Evolutionary conservation across 768 basidiomycete species (phyloP).

Genomic region (Kwoniella sp.): DNA sequence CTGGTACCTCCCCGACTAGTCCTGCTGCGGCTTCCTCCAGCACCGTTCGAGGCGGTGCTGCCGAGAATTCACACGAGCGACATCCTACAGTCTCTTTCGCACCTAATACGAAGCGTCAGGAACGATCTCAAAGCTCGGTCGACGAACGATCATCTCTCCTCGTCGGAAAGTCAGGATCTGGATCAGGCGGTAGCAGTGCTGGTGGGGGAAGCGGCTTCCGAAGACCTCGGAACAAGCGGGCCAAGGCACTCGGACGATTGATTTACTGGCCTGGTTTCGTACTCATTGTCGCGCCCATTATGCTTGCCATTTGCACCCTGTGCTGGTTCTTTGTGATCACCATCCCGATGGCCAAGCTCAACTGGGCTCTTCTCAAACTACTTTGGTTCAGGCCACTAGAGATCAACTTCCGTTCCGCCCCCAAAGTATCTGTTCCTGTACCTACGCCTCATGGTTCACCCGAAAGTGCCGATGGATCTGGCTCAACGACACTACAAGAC

Average conservation of each 20-base stretch:
- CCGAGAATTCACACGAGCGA: slow-evolving; percentile 14
- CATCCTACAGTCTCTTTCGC: slow-evolving; percentile 56
- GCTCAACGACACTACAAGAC: slow-evolving; percentile 28
- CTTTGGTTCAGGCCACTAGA: slow-evolving; percentile 75
- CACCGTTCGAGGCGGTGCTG: slow-evolving; percentile 23
- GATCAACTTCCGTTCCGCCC: slow-evolving; percentile 92
- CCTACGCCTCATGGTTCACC: slow-evolving; percentile 30
- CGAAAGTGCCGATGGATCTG: slow-evolving; percentile 24
- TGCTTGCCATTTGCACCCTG: slow-evolving; percentile 80
- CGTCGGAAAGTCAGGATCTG: slow-evolving; percentile 5
- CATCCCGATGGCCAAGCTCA: slow-evolving; percentile 96
- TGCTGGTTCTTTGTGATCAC: slow-evolving; percentile 97
- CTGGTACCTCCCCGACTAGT: not conserved
- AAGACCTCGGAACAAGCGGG: slow-evolving; percentile 43
- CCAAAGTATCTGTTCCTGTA: slow-evolving; percentile 63
- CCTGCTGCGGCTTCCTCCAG: slow-evolving; percentile 19
- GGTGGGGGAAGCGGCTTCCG: slow-evolving; percentile 30
- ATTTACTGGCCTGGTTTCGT: slow-evolving; percentile 80
- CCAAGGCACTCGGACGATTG: slow-evolving; percentile 64
- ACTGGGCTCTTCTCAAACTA: slow-evolving; percentile 88
- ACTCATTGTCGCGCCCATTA: slow-evolving; percentile 79
- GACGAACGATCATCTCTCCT: slow-evolving; percentile 42
- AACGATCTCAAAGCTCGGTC: slow-evolving; percentile 8
- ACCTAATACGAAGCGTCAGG: slow-evolving; percentile 34
- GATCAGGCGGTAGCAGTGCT: not conserved